Evolutionary conservation across 495 filamentous ascomycete genomes (phyloP).

Genomic region (Cladorrhinum samala): DNA sequence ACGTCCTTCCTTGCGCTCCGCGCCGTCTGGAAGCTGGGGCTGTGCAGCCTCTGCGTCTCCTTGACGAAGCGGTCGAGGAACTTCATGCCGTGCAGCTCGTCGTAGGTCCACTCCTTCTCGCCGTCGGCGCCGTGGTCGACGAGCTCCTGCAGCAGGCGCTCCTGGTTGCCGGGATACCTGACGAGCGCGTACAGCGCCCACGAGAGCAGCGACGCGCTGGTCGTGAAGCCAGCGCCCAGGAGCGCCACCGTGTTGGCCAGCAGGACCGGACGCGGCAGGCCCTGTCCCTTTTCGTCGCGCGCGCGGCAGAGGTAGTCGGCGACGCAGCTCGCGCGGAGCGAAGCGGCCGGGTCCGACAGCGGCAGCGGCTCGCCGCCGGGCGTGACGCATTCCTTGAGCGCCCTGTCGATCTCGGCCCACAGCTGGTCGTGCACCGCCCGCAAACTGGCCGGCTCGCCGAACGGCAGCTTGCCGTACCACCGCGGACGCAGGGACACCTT

Average conservation of each 20-base stretch:
- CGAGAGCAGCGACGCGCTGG: slow-evolving; percentile 45
- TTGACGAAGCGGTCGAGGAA: slow-evolving; percentile 54
- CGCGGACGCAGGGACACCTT: slow-evolving; percentile 41
- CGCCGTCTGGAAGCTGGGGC: slow-evolving; percentile 50
- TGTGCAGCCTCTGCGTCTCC: slow-evolving; percentile 51
- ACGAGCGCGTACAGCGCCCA: slow-evolving; percentile 49
- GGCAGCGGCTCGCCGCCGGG: slow-evolving; percentile 37
- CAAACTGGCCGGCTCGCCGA: slow-evolving; percentile 43
- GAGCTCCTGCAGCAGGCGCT: slow-evolving; percentile 47
- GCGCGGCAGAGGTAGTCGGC: slow-evolving; percentile 44
- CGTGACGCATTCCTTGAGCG: slow-evolving; percentile 30
- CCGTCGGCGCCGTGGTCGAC: slow-evolving; percentile 38
- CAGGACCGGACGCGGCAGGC: slow-evolving; percentile 33
- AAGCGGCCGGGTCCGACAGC: slow-evolving; percentile 40
- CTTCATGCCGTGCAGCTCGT: slow-evolving; percentile 32
- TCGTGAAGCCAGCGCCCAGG: slow-evolving; percentile 50
- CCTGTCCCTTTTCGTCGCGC: slow-evolving; percentile 46
- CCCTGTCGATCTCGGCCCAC: slow-evolving; percentile 31
- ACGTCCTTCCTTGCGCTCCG: slow-evolving; percentile 46
- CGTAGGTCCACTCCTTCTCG: slow-evolving; percentile 35
- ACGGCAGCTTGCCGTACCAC: slow-evolving; percentile 49
- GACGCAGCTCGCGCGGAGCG: slow-evolving; percentile 33
- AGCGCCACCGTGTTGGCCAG: slow-evolving; percentile 25
- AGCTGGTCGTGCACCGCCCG: slow-evolving; percentile 21
- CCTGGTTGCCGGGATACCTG: slow-evolving; percentile 45